Evolutionary conservation across 352 stramenopile genomes (phyloP), one percentile per base, ranked within the genome.

Genomic region (Aphanomyces astaci): DNA sequence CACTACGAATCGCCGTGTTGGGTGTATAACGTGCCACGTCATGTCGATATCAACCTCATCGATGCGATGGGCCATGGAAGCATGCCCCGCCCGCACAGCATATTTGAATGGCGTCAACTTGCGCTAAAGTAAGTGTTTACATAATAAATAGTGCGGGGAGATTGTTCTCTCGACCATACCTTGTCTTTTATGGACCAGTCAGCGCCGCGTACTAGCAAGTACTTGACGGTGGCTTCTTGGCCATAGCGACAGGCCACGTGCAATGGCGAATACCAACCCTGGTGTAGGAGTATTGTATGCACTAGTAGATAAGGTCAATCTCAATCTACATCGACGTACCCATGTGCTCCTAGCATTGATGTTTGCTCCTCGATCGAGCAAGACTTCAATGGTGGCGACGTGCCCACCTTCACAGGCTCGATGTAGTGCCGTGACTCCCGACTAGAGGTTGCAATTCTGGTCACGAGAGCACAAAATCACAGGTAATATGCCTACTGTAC

Each of bases 211-310:
- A 81, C 75, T 13, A 93, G 65, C 40, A 93, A 53, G 53, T 85
- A 53, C 76, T 79, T 83, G 63, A 93, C 86, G 52, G 89, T 63
- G 2, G 75, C 57, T 55, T 89, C 81, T 43, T 85, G 73, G 22
- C 82, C 84, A 49, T 73, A 70, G 36, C 89, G 89, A 75, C 81
- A 89, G 3, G 84, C 84, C 49, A 93, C 74, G 59, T 93, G 84
- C 22, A 93, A 76, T 7, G 84, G 84, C 17, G 84, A 74, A 70
- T 90, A 93, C 82, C 84, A 90, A 31, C 84, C 84, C 80, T 87
- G 19, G 2, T 28, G 24, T 45, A 15, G 10, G n/a, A 46, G 49
- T 32, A 46, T n/a, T 22, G 49, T n/a, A 46, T 17, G 46, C 40
- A 56, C 11, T 3, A 65, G 9, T 54, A 19, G 17, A 1, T 24